These are phyloP conservation scores for Immersiella caudata DNA, from an alignment of 495 filamentous ascomycete species.

Conservation along the genomic window DNA sequence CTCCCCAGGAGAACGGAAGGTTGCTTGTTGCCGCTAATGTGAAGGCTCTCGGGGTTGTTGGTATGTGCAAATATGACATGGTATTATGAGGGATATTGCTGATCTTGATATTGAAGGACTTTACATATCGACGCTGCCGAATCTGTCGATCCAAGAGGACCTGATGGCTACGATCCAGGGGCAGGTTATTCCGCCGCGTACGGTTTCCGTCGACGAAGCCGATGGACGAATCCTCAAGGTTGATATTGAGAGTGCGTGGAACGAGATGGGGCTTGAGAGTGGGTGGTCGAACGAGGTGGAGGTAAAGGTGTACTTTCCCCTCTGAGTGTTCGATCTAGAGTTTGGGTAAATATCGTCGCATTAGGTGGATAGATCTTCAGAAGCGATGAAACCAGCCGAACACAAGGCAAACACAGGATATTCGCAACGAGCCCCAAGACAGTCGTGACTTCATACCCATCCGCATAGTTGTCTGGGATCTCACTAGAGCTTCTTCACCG, in stretches of 20 bases:
- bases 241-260: conserved; percentile 79
- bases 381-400: no score
- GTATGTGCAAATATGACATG: conserved; percentile 46
- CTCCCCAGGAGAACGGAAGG: conserved; percentile 58
- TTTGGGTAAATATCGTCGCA: no score
- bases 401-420: no score
- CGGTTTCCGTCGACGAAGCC: conserved; percentile 60
- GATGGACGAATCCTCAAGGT: conserved; percentile 69
- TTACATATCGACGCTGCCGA: conserved; percentile 68
- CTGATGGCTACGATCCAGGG: conserved; percentile 80
- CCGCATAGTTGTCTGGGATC: neutral
- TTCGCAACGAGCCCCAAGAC: no score
- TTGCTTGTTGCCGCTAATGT: conserved; percentile 66
- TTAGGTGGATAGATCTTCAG: no score
- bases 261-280: conserved; percentile 65
- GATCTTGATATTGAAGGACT: conserved; percentile 50
- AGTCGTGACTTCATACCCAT: no score
- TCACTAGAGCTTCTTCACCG: conserved; percentile 27
- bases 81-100: conserved; percentile 2
- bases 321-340: neutral
- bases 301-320: conserved; percentile 63
- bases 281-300: conserved; percentile 86
- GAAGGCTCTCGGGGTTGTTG: conserved; percentile 81
- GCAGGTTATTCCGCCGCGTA: conserved; percentile 64
- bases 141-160: conserved; percentile 61